A percentile compares a stretch with the other conserved stretches of the same genome.
These are phyloP conservation scores for Entomortierella beljakovae DNA, from an alignment of 192 early-diverging fungal genomes.

Conservation along the genomic window DNA sequence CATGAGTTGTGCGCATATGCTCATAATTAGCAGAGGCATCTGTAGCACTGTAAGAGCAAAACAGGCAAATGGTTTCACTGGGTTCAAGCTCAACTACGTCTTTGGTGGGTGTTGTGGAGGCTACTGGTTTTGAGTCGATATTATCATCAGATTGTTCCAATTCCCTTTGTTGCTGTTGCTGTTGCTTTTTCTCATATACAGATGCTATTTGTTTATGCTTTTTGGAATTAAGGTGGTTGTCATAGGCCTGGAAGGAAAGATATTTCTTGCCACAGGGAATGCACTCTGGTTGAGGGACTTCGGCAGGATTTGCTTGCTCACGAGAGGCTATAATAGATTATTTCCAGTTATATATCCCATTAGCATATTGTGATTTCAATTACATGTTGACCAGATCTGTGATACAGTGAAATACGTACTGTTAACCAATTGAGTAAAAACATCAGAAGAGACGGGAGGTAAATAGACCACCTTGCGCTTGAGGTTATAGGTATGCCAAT, in stretches of 20 bases:
- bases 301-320: constrained; percentile 42
- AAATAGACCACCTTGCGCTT: constrained; percentile 97
- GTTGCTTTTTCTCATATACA: constrained; percentile 33
- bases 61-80: constrained; percentile 86
- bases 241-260: constrained; percentile 84
- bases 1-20: constrained; percentile 41
- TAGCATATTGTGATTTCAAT: neutral
- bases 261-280: constrained; percentile 72
- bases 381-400: neutral
- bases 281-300: constrained; percentile 40
- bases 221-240: constrained; percentile 91
- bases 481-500: constrained; percentile 99
- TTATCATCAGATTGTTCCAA: constrained; percentile 27
- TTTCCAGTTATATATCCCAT: neutral
- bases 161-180: constrained; percentile 5
- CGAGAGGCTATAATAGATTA: constrained; percentile 38
- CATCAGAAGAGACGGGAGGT: constrained; percentile 84
- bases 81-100: constrained; percentile 80
- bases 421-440: constrained; percentile 81
- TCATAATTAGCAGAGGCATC: constrained; percentile 61
- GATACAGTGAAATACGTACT: constrained; percentile 34
- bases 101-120: constrained; percentile 74
- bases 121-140: constrained; percentile 83
- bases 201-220: constrained; percentile 84
- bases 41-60: constrained; percentile 76